phyloP scores from a whole-genome alignment of 2,329 filamentous ascomycete genomes.

The Monosporascus sp. region DNA sequence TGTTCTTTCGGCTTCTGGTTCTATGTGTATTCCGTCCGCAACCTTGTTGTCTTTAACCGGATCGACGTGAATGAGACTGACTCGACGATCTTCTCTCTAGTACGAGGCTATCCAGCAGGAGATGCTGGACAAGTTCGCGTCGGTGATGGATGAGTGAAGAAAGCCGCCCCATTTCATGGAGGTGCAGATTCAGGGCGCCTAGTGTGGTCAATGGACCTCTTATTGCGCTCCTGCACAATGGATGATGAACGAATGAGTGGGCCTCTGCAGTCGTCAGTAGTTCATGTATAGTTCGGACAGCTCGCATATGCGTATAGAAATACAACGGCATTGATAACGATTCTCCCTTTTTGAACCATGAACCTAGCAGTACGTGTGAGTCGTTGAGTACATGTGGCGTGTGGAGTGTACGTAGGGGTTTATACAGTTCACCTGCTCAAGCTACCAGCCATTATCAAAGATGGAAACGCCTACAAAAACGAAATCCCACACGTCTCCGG shows the following conservation, averaged over 20 bases:
- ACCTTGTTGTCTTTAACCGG: background rate
- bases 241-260: too few relatives aligned
- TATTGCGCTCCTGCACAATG: too few relatives aligned
- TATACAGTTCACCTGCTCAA: background rate
- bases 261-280: too few relatives aligned
- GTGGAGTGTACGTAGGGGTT: background rate
- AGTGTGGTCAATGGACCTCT: too few relatives aligned
- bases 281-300: too few relatives aligned
- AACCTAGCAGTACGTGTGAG: too few relatives aligned
- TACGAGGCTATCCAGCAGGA: constrained; percentile 88
- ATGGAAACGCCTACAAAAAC: too few relatives aligned
- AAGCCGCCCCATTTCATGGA: background rate
- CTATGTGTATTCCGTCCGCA: background rate
- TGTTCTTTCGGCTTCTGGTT: background rate
- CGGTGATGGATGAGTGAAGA: constrained; percentile 84
- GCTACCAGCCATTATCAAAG: too few relatives aligned
- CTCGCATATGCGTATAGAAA: background rate
- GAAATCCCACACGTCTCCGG: too few relatives aligned
- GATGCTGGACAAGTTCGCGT: constrained; percentile 96
- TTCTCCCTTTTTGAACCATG: background rate
- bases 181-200: too few relatives aligned
- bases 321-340: background rate
- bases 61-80: background rate
- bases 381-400: background rate
- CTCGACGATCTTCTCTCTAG: constrained; percentile 34